Base-by-base conservation (phyloP, 306 rosid genomes). In the Herpetospermum pedunculosum region DNA sequence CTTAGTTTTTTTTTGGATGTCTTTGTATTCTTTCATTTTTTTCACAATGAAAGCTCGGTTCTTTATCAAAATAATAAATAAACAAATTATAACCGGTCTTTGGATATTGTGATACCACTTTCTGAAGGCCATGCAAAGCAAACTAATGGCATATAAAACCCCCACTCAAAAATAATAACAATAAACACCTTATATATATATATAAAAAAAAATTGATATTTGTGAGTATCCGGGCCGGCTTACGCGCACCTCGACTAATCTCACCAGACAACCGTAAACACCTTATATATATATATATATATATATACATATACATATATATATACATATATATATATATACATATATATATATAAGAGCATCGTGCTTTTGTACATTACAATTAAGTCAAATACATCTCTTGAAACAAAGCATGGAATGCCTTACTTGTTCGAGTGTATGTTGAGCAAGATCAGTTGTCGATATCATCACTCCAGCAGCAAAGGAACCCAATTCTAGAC, bases 381-480 rank as follows among this genome's bases (percentile, higher is more conserved):
- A 43, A 69, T 46, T 26, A 70, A 13, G 16, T 3, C 26, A 28
- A 60, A 16, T 28, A 16, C 40, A 46, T 29, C 38, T 46, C 35
- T 65, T 21, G 72, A 38, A 67, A 40, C 12, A 40, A 70, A 70
- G 28, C 26, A 46, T 68, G 35, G 41, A 26, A 46, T 70, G 67
- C 64, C 82, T 83, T 88, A 95, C 99, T 82, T 95, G 99, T 81
- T 95, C 99, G 47, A 95, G 96, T 10, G 99, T 95, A 79, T 95
- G 99, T 74, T 88, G 99, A 68, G 96, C 99, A 84, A 95, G 97
- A 89, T 95, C 99, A 55, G 99, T 95, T 14, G 99, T 95, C 52
- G 97, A 87, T 83, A 95, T 95, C 99, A 95, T 95, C 82, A 95
- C 99, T 58, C 99, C 97, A 8, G 96, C 99, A 64, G 99, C 97